These are phyloP conservation scores for Globisporangium emineosum DNA, from an alignment of 352 stramenopile genomes.

Conservation along the genomic window DNA sequence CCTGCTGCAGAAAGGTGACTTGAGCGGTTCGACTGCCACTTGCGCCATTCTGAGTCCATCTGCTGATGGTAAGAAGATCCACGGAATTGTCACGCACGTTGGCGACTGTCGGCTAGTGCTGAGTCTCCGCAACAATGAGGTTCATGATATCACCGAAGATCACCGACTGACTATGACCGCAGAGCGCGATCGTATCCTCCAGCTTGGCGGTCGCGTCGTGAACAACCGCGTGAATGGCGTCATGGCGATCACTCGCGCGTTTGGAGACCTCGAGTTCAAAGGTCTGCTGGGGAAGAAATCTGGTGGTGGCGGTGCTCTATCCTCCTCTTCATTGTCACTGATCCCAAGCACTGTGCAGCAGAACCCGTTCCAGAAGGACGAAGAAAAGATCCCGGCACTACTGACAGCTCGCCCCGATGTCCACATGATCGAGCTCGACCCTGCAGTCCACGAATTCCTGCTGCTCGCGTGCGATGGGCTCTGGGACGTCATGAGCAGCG, in stretches of 20 bases:
- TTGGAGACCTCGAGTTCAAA: constrained; percentile 86
- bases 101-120: constrained; percentile 77
- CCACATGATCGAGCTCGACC: constrained; percentile 32
- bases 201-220: constrained; percentile 57
- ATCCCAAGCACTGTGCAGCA: constrained; percentile 19
- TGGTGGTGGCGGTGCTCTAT: constrained; percentile 1
- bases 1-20: constrained; percentile 63
- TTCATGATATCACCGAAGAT: constrained; percentile 56
- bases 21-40: constrained; percentile 79
- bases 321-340: constrained; percentile 5
- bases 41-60: constrained; percentile 40
- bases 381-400: constrained; percentile 51
- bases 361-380: constrained; percentile 39
- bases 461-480: constrained; percentile 81
- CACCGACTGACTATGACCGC: constrained; percentile 49
- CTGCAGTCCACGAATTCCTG: constrained; percentile 50
- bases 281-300: constrained; percentile 25
- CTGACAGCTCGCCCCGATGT: constrained; percentile 59
- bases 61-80: constrained; percentile 15
- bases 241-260: constrained; percentile 82
- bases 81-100: constrained; percentile 52
- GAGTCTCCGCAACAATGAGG: constrained; percentile 32
- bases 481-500: constrained; percentile 78
- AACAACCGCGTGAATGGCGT: constrained; percentile 85
- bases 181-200: constrained; percentile 54